Conservation (phyloP, 441 rosid species). For the Erodium moschatum region DNA sequence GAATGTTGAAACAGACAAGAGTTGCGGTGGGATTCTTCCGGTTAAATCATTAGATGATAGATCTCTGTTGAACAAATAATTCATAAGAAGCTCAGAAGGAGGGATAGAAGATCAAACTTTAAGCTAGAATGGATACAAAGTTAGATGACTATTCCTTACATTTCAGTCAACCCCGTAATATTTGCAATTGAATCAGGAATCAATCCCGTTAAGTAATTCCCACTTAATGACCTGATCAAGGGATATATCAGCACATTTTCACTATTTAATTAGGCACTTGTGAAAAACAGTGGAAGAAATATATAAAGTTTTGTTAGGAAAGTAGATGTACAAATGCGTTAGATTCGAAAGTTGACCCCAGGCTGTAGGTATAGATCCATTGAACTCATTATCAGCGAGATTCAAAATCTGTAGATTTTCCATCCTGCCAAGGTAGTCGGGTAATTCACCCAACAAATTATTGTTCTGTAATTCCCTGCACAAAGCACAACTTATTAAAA, state of each 20-base stretch:
- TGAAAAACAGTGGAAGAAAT: neutral
- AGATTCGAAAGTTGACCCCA: slow-evolving; percentile 68
- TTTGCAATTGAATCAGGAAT: slow-evolving; percentile 19
- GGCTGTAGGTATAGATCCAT: slow-evolving; percentile 54
- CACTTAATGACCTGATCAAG: slow-evolving; percentile 14
- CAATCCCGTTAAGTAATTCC: slow-evolving; percentile 20
- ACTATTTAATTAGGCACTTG: neutral
- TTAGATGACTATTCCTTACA: slow-evolving; percentile 10
- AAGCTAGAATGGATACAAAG: neutral
- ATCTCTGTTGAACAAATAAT: slow-evolving; percentile 42
- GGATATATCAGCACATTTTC: slow-evolving; percentile 6
- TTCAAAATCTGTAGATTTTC: slow-evolving; percentile 48
- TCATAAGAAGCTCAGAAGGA: slow-evolving; percentile 9
- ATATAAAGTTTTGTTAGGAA: neutral
- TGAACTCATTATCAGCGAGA: slow-evolving; percentile 71
- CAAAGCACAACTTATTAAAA: slow-evolving; percentile 12
- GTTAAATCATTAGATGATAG: slow-evolving; percentile 58
- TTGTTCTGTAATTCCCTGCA: slow-evolving; percentile 88
- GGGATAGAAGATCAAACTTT: neutral
- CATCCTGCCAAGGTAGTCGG: slow-evolving; percentile 60
- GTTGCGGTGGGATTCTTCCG: slow-evolving; percentile 56
- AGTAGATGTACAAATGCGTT: slow-evolving; percentile 50
- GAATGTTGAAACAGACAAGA: slow-evolving; percentile 55
- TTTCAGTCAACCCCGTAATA: slow-evolving; percentile 16
- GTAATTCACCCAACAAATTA: slow-evolving; percentile 52